Evolutionary conservation across 192 early-diverging fungal genomes (phyloP), one percentile per base, ranked within the genome.

Genomic region (Neocallimastix lanati): DNA sequence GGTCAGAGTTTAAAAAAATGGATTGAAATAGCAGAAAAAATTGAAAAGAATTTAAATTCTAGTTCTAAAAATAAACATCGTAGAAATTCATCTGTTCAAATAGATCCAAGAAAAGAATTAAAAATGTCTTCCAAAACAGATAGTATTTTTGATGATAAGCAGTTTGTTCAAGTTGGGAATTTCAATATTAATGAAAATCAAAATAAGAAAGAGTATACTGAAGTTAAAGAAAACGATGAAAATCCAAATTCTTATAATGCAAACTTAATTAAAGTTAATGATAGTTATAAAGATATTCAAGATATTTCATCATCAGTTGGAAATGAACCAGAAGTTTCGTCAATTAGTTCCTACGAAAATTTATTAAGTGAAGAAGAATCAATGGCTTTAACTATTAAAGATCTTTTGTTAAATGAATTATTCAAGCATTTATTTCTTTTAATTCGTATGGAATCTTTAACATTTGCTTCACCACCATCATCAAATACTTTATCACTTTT

Each of bases 1-100:
- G 96, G 96, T 76, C 81, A 81, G 28, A 93, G 92, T 13, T 91
- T 99, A 76, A 88, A 90, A 9, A 83, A 83, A 78, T 89, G 88
- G 84, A 84, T 89, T 28, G 79, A 67, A 67, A 67, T 67, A n/a
- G 50, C 50, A n/a, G 50, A 67, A 67, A 67, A 67, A 9, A 18
- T 81, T 80, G 79, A 81, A 81, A 77, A 58, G 9, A 67, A 67
- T 27, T 9, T 67, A n/a, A 50, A 50, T 21, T 67, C 50, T 67
- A 21, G 16, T 11, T 25, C 50, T 6, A 67, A 67, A 11, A 67
- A 67, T 67, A 67, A 67, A 16, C 50, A 67, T 67, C 50, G 50
- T 67, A 67, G 50, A 67, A 67, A 67, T 67, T 67, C 50, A n/a
- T 67, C 50, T 67, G 50, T 67, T 67, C 50, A 67, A 67, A 67